A percentile compares a stretch with the other conserved stretches of the same genome.
Conservation (phyloP, 139 green algal genomes). For the Deuterostichococcus epilithicus region DNA sequence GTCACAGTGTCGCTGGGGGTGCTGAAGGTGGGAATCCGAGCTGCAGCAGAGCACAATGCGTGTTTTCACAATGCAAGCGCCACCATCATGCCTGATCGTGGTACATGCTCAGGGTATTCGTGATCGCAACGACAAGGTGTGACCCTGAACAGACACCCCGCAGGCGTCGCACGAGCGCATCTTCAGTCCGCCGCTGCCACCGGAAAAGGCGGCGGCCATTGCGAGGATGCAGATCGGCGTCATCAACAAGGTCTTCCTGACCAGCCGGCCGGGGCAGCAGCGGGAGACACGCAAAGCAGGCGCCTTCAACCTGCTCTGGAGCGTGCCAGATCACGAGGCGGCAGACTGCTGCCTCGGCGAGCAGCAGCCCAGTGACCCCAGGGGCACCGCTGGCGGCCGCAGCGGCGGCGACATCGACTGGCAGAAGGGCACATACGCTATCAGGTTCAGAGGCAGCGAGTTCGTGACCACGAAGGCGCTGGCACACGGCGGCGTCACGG, state of each 20-base stretch:
- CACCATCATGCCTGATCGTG: no score
- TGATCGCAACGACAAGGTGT: no score
- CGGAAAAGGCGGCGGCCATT: background rate
- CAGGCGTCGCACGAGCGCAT: background rate
- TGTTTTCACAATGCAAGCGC: no score
- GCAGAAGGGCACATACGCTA: constrained; percentile 5
- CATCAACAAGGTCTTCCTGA: background rate
- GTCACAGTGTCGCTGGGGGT: background rate
- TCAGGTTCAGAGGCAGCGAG: constrained; percentile 15
- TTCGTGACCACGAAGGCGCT: constrained; percentile 1
- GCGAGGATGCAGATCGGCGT: background rate
- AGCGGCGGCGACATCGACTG: background rate
- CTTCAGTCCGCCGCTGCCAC: background rate
- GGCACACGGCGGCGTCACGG: background rate
- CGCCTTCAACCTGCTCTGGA: background rate
- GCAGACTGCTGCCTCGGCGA: background rate
- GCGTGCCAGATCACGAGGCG: background rate
- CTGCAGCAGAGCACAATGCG: no score
- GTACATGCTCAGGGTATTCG: no score
- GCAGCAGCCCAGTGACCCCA: no score
- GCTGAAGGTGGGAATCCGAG: background rate
- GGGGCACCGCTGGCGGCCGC: no score
- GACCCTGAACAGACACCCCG: background rate
- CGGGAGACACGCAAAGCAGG: background rate
- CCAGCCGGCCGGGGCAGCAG: background rate